A percentile compares a stretch with the other conserved stretches of the same genome.
phyloP scores from a whole-genome alignment of 129 eudicot genomes.

The Escallonia rubra region DNA sequence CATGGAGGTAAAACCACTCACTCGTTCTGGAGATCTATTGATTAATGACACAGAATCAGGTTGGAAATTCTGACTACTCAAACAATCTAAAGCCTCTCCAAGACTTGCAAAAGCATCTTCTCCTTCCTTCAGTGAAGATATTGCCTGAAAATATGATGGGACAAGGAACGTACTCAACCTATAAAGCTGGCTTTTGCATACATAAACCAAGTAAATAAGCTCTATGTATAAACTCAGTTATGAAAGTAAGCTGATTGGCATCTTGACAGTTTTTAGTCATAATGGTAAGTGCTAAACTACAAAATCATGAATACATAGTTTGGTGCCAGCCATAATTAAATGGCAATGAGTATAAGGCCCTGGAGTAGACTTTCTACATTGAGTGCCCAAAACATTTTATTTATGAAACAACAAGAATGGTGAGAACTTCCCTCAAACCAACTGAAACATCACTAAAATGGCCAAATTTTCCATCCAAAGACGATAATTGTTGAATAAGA shows the following conservation, averaged over 20 bases:
- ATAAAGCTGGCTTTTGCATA: neutral
- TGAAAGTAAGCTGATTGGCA: neutral
- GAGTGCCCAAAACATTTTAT: too few relatives aligned
- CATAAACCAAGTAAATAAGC: neutral
- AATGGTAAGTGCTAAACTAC: neutral
- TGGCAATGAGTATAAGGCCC: too few relatives aligned
- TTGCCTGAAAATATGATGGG: constrained; percentile 30
- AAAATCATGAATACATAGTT: too few relatives aligned
- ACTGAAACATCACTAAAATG: too few relatives aligned
- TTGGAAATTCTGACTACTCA: constrained; percentile 14
- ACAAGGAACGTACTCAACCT: constrained; percentile 4
- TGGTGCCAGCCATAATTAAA: neutral
- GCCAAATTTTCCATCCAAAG: too few relatives aligned
- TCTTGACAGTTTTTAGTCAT: neutral
- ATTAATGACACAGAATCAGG: constrained; percentile 23
- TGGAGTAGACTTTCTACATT: too few relatives aligned
- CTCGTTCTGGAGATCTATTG: constrained; percentile 12
- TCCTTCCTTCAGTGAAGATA: constrained; percentile 47
- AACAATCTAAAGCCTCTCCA: constrained; percentile 37
- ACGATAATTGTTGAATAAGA: too few relatives aligned
- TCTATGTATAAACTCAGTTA: neutral
- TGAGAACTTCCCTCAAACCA: too few relatives aligned
- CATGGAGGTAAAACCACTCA: constrained; percentile 13
- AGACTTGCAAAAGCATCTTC: constrained; percentile 35
- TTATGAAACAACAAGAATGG: too few relatives aligned